Percentiles rank a stretch among this genome's conserved stretches.
phyloP scores from a whole-genome alignment of 192 early-diverging fungal genomes.

The Coemansia sp. region DNA sequence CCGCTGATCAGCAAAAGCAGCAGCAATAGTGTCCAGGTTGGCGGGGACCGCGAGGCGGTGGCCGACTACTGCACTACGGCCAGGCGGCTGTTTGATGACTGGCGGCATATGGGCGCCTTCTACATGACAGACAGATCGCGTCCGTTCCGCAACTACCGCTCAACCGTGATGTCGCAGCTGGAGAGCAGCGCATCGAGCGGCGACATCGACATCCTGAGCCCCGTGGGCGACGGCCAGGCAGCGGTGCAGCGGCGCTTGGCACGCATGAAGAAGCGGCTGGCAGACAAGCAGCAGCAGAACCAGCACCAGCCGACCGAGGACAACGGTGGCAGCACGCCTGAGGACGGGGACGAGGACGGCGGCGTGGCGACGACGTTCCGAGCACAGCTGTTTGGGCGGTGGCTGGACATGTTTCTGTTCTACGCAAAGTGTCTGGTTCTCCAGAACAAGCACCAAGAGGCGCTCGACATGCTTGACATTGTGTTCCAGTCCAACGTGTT shows the following conservation, averaged over 20 bases:
- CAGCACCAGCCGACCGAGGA: neutral
- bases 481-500: slow-evolving; percentile 47
- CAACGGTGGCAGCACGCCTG: neutral
- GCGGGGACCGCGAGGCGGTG: neutral
- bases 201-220: slow-evolving; percentile 9
- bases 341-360: slow-evolving; percentile 7
- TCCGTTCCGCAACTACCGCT: slow-evolving; percentile 49
- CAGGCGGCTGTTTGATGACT: slow-evolving; percentile 36
- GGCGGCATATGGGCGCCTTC: slow-evolving; percentile 41
- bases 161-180: slow-evolving; percentile 13
- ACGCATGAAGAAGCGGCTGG: slow-evolving; percentile 34
- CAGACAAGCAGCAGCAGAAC: slow-evolving; percentile 15
- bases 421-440: slow-evolving; percentile 43
- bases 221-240: slow-evolving; percentile 17
- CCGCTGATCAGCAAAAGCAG: slow-evolving; percentile 12
- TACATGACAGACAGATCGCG: slow-evolving; percentile 19
- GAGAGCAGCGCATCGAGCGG: slow-evolving; percentile 25
- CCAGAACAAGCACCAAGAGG: slow-evolving; percentile 13
- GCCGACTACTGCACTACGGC: slow-evolving; percentile 41
- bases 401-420: slow-evolving; percentile 51
- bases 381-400: slow-evolving; percentile 39
- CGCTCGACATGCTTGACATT: slow-evolving; percentile 33
- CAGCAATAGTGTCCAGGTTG: neutral
- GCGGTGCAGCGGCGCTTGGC: slow-evolving; percentile 38
- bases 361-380: slow-evolving; percentile 44